Evolutionary conservation across 1,139 yeast species (phyloP), one percentile per base, ranked within the genome.

Genomic region (Eremothecium cymbalariae): DNA sequence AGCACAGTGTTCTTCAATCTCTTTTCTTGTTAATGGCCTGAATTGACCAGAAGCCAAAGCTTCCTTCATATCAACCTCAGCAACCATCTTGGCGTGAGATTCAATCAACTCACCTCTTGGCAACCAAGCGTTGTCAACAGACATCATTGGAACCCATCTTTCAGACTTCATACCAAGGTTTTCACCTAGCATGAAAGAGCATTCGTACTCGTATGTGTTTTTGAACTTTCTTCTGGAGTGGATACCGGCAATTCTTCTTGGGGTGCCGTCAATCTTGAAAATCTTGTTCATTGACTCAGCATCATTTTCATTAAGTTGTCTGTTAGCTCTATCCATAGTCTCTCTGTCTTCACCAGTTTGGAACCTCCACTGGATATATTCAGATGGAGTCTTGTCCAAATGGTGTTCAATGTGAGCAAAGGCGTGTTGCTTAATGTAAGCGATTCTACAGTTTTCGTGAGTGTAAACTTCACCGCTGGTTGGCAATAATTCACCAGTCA

Each of bases 331-430:
- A 76, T 90, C 98, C 97, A 90, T 90, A 70, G 98, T 90, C 77
- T 90, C 98, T 76, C 98, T 85, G 71, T 90, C 98, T 75, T 90
- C 98, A 85, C 98, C 98, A 64, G 98, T 90, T 76, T 90, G 98
- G 96, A 88, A 90, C 79, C 98, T 88, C 98, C 98, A 90, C 77
- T 90, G 98, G 57, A 90, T 90, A 74, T 90, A 90, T 75, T 90
- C 98, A 62, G 96, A 86, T 63, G 98, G 98, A 63, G 98, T 90
- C 78, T 83, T 83, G 78, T 90, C 98, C 70, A 88, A 79, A 67
- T 90, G 98, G 68, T 84, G 77, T 72, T 90, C 98, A 64, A 90
- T 86, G 69, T 90, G 98, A 48, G 97, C 96, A 65, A 90, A 90
- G 67, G 98, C 98, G 69, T 90, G 97, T 75, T 90, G 98, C 75